phyloP scores from a whole-genome alignment of 179 eudicot genomes.

The Drosera spatulata region DNA sequence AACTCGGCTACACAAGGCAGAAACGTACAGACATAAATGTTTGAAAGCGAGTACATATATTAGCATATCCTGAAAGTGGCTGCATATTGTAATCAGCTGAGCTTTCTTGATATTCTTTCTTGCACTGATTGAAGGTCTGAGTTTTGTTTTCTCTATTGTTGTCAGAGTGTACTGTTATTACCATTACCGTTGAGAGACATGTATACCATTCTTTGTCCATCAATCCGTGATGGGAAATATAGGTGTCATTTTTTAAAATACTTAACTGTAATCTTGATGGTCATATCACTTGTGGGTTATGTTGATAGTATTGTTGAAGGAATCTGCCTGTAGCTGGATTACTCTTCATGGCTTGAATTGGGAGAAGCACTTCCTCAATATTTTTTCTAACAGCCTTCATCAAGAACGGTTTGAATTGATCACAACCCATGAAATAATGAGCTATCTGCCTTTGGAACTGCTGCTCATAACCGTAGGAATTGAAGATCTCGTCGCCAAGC shows the following conservation, averaged over 20 bases:
- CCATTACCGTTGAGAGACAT: too few species aligned
- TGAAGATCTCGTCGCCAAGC: constrained; percentile 37
- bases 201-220: too few species aligned
- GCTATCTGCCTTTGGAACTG: constrained; percentile 24
- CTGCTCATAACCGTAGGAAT: constrained; percentile 13
- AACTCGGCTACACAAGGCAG: constrained; percentile 46
- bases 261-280: too few species aligned
- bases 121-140: neutral
- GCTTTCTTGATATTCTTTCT: neutral
- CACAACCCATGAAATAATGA: constrained; percentile 19
- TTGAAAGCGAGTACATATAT: constrained; percentile 15
- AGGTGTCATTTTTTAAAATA: too few species aligned
- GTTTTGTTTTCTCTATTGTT: neutral
- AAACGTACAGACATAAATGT: constrained; percentile 93
- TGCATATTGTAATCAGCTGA: neutral
- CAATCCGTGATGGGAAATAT: too few species aligned
- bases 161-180: too few species aligned
- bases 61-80: neutral
- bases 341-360: constrained; percentile 20
- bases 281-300: too few species aligned
- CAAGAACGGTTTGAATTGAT: constrained; percentile 20
- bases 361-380: constrained; percentile 26
- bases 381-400: constrained; percentile 12
- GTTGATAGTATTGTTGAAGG: too few species aligned
- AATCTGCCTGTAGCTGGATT: too few species aligned